Evolutionary conservation across 1,284 basidiomycete species (phyloP).

Genomic region (Cutaneotrichosporon cavernicola): DNA sequence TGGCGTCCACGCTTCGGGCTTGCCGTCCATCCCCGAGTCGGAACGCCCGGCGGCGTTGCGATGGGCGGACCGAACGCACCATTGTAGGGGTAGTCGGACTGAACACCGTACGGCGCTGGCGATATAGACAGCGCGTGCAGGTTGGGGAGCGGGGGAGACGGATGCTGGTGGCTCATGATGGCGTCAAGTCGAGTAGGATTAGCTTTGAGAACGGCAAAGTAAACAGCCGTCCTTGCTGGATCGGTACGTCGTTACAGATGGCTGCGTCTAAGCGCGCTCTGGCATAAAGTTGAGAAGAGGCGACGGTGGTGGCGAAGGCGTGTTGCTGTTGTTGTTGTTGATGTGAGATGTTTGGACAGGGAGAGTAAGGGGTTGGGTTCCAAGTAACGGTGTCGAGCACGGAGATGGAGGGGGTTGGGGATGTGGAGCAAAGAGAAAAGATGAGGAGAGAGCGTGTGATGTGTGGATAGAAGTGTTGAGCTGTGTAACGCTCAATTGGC

Average conservation of each 20-base stretch:
- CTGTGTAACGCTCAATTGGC: neutral
- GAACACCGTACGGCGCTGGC: conserved; percentile 30
- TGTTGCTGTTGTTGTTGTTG: neutral
- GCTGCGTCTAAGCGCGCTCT: neutral
- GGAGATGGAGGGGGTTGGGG: neutral
- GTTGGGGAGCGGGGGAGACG: conserved; percentile 46
- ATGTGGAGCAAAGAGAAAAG: no score
- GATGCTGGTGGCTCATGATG: conserved; percentile 26
- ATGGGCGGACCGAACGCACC: conserved; percentile 48
- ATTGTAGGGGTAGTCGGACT: conserved; percentile 46
- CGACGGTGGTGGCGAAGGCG: neutral
- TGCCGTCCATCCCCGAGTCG: conserved; percentile 30
- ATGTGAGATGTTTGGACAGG: neutral
- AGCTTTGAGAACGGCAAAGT: neutral
- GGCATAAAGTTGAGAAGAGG: neutral
- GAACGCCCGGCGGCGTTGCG: conserved; percentile 27
- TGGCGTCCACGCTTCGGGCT: conserved; percentile 40
- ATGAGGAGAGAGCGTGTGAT: neutral
- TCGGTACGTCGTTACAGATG: neutral
- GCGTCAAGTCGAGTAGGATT: neutral
- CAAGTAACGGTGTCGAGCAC: neutral
- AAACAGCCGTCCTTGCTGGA: neutral
- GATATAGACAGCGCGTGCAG: conserved; percentile 45
- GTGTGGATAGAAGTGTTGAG: neutral
- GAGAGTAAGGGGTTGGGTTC: neutral